These are phyloP conservation scores for Diaporthe australafricana DNA, from an alignment of 2,329 filamentous ascomycete species.

Conservation along the genomic window DNA sequence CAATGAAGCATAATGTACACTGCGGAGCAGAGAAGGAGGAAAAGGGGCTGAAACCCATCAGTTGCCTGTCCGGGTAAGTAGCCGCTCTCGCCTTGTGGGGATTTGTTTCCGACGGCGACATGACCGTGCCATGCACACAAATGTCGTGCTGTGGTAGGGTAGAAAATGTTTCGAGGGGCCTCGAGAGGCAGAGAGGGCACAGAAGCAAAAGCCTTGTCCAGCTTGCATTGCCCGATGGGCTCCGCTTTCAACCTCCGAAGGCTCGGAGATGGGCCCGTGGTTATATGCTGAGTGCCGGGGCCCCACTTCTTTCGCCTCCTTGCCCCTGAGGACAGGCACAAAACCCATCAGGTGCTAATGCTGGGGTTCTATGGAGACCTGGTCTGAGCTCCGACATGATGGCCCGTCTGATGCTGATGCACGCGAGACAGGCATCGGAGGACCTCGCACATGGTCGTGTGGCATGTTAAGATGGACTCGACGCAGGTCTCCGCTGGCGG, in stretches of 20 bases:
- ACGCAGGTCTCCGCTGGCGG: neutral
- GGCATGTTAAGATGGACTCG: conserved; percentile 1
- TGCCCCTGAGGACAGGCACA: neutral
- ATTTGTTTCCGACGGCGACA: conserved; percentile 15
- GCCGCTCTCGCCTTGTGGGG: conserved; percentile 28
- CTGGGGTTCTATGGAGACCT: neutral
- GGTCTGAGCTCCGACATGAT: neutral
- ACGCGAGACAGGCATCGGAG: neutral
- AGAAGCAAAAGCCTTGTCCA: conserved; percentile 12
- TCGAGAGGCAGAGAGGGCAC: conserved; percentile 14
- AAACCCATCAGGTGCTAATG: neutral
- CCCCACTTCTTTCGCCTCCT: conserved; percentile 14
- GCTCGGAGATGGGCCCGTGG: conserved; percentile 24
- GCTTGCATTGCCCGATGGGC: conserved; percentile 17
- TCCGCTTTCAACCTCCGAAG: conserved; percentile 28
- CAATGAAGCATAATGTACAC: neutral
- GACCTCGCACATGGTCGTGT: neutral
- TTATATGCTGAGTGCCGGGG: conserved; percentile 28
- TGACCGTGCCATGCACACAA: neutral
- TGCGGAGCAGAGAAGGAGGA: neutral
- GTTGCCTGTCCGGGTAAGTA: conserved; percentile 17
- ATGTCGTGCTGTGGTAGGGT: neutral
- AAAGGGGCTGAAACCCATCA: conserved; percentile 31
- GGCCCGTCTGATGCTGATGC: neutral
- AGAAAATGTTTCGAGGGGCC: conserved; percentile 1